A percentile compares a stretch with the other conserved stretches of the same genome.
phyloP scores from a whole-genome alignment of 139 green algal genomes.

The Chlorella sp. region DNA sequence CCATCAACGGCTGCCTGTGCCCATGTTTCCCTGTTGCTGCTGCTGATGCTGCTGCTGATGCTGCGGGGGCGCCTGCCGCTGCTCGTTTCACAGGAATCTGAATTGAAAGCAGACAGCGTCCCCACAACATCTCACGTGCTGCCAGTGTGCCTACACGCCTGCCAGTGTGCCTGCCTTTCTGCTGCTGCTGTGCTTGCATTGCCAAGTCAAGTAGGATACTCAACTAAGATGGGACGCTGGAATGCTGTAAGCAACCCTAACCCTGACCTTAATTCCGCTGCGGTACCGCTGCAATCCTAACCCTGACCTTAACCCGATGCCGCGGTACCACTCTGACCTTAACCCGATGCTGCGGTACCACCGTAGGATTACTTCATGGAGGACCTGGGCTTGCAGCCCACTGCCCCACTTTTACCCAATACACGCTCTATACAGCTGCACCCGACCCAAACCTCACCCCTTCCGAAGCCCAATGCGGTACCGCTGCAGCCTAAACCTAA shows the following conservation, averaged over 20 bases:
- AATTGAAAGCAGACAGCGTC: too few relatives aligned
- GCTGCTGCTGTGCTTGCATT: too few relatives aligned
- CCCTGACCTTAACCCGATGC: neutral
- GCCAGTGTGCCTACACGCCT: too few relatives aligned
- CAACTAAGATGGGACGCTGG: too few relatives aligned
- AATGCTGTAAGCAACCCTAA: too few relatives aligned
- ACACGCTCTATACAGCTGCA: neutral
- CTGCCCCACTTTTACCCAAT: neutral
- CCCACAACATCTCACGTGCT: too few relatives aligned
- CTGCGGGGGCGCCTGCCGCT: neutral
- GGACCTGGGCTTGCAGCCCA: conserved; percentile 64
- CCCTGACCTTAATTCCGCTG: too few relatives aligned
- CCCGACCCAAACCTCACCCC: neutral
- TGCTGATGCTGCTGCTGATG: neutral
- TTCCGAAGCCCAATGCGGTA: neutral
- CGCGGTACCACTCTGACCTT: neutral
- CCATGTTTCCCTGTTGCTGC: neutral
- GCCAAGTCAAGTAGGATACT: too few relatives aligned
- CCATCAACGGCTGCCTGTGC: neutral
- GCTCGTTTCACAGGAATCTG: too few relatives aligned
- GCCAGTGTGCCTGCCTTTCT: too few relatives aligned
- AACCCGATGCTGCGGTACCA: conserved; percentile 60
- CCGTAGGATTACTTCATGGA: conserved; percentile 92
- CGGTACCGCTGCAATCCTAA: too few relatives aligned
- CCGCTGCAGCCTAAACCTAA: neutral